Percentiles rank a stretch among this genome's conserved stretches.
These are phyloP conservation scores for Larix kaempferi DNA, from an alignment of 75 land plant species.

Conservation along the genomic window DNA sequence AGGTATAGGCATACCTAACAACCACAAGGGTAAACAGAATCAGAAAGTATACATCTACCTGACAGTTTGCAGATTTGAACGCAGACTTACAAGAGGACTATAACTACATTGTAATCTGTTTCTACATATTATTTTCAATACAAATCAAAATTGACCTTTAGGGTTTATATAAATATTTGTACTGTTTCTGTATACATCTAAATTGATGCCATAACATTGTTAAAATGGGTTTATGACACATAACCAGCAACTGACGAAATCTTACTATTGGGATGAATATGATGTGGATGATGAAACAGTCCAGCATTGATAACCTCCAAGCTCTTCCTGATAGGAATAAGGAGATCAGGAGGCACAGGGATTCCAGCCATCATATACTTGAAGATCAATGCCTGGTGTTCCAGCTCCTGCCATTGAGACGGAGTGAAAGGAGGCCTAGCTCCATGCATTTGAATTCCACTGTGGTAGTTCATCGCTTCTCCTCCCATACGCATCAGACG, in stretches of 20 bases:
- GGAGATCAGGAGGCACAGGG: constrained; percentile 73
- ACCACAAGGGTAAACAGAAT: no score
- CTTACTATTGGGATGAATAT: constrained; percentile 8
- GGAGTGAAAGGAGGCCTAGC: constrained; percentile 64
- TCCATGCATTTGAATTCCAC: constrained; percentile 13
- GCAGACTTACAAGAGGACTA: no score
- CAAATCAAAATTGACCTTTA: no score
- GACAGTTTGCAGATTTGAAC: no score
- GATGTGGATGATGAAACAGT: constrained; percentile 22
- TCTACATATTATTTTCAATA: no score
- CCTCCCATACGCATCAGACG: constrained; percentile 1
- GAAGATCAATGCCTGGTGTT: constrained; percentile 89
- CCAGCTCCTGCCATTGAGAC: constrained; percentile 80
- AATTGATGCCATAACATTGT: no score
- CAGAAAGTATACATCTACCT: no score
- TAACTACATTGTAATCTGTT: no score
- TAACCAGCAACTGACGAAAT: background rate
- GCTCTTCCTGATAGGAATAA: constrained; percentile 46
- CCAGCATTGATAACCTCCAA: constrained; percentile 17
- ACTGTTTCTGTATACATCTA: no score
- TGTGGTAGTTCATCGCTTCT: constrained; percentile 4
- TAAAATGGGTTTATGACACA: background rate
- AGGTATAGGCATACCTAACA: no score
- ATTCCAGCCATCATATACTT: constrained; percentile 77
- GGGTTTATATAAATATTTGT: no score